Conservation (phyloP, 257 asterid genomes). For the Ilex asprella region DNA sequence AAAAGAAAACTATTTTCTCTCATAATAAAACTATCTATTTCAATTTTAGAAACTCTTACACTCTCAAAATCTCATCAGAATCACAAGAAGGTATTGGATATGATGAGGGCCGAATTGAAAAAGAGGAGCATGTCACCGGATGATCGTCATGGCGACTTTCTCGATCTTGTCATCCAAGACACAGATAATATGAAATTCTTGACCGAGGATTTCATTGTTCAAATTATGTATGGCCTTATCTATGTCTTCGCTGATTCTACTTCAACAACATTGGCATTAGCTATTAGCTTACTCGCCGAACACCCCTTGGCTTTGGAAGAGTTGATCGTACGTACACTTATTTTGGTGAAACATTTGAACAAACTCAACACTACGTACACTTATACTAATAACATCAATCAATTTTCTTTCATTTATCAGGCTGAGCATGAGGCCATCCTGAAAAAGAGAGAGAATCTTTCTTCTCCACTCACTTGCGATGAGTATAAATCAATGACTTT, state of each 20-base stretch:
- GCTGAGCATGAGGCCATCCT: neutral
- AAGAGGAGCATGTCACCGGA: neutral
- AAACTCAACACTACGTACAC: neutral
- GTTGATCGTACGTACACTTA: neutral
- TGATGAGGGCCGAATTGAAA: neutral
- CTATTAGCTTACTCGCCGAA: neutral
- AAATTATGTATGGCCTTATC: neutral
- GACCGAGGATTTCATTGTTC: neutral
- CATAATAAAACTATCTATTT: no score
- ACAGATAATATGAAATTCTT: neutral
- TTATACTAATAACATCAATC: neutral
- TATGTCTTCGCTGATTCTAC: neutral
- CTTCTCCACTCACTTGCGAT: neutral
- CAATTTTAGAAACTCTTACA: no score
- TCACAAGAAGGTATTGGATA: neutral
- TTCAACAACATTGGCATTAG: neutral
- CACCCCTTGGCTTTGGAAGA: neutral
- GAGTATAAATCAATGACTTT: neutral
- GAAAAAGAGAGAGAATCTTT: neutral
- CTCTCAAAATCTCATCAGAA: neutral
- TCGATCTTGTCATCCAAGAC: neutral
- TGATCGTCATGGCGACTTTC: neutral
- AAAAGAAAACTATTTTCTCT: no score
- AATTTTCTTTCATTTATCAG: neutral
- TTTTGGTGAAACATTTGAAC: neutral